phyloP scores from a whole-genome alignment of 2,329 filamentous ascomycete genomes.

The Colletotrichum siamense region DNA sequence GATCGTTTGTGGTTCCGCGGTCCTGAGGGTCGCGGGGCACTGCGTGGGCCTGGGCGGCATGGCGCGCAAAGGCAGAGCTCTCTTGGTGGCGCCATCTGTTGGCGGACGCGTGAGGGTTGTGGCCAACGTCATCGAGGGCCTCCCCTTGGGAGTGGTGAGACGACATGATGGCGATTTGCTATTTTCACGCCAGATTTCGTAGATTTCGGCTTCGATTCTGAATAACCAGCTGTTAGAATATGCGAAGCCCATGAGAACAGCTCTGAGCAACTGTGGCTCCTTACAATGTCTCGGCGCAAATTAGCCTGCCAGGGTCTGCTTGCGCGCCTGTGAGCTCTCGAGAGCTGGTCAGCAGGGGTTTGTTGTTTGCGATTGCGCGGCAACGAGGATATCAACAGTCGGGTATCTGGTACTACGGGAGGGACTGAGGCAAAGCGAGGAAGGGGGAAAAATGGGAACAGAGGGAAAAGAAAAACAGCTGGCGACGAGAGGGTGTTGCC shows the following conservation, averaged over 20 bases:
- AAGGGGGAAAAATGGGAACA: neutral
- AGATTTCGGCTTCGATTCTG: conserved; percentile 26
- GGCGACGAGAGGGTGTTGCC: conserved; percentile 13
- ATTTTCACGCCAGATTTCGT: conserved; percentile 26
- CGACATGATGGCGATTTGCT: conserved; percentile 21
- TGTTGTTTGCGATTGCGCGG: neutral
- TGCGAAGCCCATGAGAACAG: neutral
- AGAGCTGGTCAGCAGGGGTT: neutral
- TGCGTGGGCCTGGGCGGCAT: conserved; percentile 42
- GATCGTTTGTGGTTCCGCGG: conserved; percentile 51
- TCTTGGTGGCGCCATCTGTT: conserved; percentile 70
- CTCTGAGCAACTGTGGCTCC: conserved; percentile 4
- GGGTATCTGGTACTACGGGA: neutral
- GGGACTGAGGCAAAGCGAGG: neutral
- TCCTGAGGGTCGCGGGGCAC: conserved; percentile 46
- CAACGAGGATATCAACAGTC: neutral
- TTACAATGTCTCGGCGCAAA: conserved; percentile 20
- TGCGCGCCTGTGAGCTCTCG: conserved; percentile 1
- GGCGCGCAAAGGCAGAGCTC: conserved; percentile 58
- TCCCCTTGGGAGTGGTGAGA: conserved; percentile 24
- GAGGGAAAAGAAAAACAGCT: neutral
- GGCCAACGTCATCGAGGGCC: conserved; percentile 36
- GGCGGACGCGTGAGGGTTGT: conserved; percentile 61
- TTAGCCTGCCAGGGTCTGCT: conserved; percentile 1
- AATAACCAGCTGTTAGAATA: conserved; percentile 2